A percentile compares a stretch with the other conserved stretches of the same genome.
phyloP scores from a whole-genome alignment of 768 basidiomycete genomes.

The Rhizopogon vinicolor region DNA sequence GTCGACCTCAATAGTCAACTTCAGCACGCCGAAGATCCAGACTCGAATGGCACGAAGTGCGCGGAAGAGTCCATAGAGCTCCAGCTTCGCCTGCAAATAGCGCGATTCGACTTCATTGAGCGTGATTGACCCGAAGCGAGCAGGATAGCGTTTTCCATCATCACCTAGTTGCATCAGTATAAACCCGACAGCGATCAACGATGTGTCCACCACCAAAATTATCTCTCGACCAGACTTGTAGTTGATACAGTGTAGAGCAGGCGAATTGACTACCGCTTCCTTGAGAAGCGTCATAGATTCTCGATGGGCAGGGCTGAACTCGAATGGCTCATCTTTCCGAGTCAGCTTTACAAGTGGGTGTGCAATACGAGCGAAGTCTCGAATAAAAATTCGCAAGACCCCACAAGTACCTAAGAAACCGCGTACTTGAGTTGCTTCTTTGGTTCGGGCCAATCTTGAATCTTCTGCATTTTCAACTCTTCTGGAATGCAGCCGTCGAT shows the following conservation, averaged over 20 bases:
- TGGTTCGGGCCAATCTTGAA: slow-evolving; percentile 23
- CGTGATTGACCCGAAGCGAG: slow-evolving; percentile 33
- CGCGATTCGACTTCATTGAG: slow-evolving; percentile 21
- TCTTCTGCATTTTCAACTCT: slow-evolving; percentile 18
- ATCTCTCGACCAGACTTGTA: slow-evolving; percentile 7
- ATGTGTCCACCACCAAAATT: slow-evolving; percentile 21
- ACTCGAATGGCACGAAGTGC: not conserved
- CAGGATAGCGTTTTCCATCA: slow-evolving; percentile 15
- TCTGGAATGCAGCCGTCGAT: slow-evolving; percentile 28
- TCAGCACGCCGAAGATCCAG: slow-evolving; percentile 22
- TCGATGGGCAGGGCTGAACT: slow-evolving; percentile 7
- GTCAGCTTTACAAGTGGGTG: slow-evolving; percentile 21
- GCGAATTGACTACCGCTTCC: slow-evolving; percentile 6
- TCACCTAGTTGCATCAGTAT: slow-evolving; percentile 21
- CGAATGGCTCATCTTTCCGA: slow-evolving; percentile 21
- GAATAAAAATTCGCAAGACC: too few species aligned
- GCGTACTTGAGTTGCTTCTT: slow-evolving; percentile 6
- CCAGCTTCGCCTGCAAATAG: slow-evolving; percentile 21
- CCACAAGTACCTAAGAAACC: too few species aligned
- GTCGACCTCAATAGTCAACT: slow-evolving; percentile 22
- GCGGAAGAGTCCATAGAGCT: slow-evolving; percentile 18
- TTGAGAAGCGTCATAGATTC: slow-evolving; percentile 19
- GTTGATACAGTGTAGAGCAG: slow-evolving; percentile 2
- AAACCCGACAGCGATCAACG: slow-evolving; percentile 29
- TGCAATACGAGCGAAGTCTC: slow-evolving; percentile 15